Evolutionary conservation across 2,329 filamentous ascomycete genomes (phyloP), one percentile per base, ranked within the genome.

Genomic region (Diaporthe vaccinii): DNA sequence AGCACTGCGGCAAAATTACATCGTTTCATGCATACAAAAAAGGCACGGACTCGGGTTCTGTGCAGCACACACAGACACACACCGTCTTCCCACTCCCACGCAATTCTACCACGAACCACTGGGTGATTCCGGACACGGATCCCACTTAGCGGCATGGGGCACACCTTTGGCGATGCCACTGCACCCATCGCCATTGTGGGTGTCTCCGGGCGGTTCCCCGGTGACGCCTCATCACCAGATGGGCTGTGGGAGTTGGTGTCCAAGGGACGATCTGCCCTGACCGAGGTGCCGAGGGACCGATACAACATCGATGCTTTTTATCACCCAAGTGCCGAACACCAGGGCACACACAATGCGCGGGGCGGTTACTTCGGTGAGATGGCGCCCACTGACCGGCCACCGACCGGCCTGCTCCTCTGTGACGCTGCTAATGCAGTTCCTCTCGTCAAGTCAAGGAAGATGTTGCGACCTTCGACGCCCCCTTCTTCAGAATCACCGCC

Each of bases 291-390:
- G 46, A 58, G 59, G 53, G 62, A 71, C 31, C 75, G 75, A 49
- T 77, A 71, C 61, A 76, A 78, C 53, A 67, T 75, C 28, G 65
- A 75, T 28, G 71, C 65, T 22, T 75, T 74, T 58, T 76, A 72
- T 51, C 58, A 72, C 46, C 58, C 70, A 59, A 72, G 57, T 31
- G 70, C 46, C n/a, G 46, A 72, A 17, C 41, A 53, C n/a, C 70
- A 55, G n/a, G 57, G 57, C 70, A 28, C 70, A 20, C 57, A 62
- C n/a, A 65, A 62, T 36, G 34, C 44, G 34, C 69, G 70, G 58
- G 17, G 46, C 41, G 57, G 70, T 31, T 41, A 72, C 41, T 44
- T 53, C 57, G 28, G 70, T 72, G 70, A 72, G 44, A 53, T 46
- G 31, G 28, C 31, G 25, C 44, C 36, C 7, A 41, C 31, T 51